These are phyloP conservation scores for Globisporangium carolinianum DNA, from an alignment of 352 stramenopile genomes.

Conservation along the genomic window DNA sequence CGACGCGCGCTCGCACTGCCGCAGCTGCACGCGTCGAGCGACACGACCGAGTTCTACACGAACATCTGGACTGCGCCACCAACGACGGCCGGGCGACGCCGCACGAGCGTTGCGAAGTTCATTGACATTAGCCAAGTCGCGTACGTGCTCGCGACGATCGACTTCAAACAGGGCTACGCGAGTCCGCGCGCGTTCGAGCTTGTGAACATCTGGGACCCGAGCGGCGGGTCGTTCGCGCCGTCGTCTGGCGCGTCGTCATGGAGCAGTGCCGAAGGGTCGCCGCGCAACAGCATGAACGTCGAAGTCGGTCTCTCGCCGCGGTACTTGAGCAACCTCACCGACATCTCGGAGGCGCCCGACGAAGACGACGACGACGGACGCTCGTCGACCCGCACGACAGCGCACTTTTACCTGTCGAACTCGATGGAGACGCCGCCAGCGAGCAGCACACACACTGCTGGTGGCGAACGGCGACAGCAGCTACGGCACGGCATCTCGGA, in stretches of 20 bases:
- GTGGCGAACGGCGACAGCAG: neutral
- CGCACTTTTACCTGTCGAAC: slow-evolving; percentile 6
- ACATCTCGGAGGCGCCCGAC: slow-evolving; percentile 11
- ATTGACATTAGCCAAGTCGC: slow-evolving; percentile 79
- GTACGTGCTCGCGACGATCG: slow-evolving; percentile 63
- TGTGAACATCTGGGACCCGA: slow-evolving; percentile 51
- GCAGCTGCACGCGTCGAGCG: slow-evolving; percentile 17
- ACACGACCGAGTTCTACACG: slow-evolving; percentile 75
- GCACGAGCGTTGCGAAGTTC: slow-evolving; percentile 27
- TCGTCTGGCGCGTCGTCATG: slow-evolving; percentile 1
- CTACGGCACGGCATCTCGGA: slow-evolving; percentile 28
- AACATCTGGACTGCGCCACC: slow-evolving; percentile 61
- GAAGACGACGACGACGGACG: slow-evolving; percentile 10
- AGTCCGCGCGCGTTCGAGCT: slow-evolving; percentile 16
- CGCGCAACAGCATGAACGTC: slow-evolving; percentile 14
- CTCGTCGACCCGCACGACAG: neutral
- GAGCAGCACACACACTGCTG: neutral
- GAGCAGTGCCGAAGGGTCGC: slow-evolving; percentile 5
- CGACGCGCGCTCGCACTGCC: slow-evolving; percentile 1
- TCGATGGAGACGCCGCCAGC: slow-evolving; percentile 4
- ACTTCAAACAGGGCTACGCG: slow-evolving; percentile 68
- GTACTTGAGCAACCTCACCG: slow-evolving; percentile 13
- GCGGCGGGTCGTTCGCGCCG: slow-evolving; percentile 9
- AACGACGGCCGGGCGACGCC: slow-evolving; percentile 12
- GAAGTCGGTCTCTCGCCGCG: slow-evolving; percentile 19